Conservation (phyloP, 345 rosid species). For the Gossypioides kirkii region DNA sequence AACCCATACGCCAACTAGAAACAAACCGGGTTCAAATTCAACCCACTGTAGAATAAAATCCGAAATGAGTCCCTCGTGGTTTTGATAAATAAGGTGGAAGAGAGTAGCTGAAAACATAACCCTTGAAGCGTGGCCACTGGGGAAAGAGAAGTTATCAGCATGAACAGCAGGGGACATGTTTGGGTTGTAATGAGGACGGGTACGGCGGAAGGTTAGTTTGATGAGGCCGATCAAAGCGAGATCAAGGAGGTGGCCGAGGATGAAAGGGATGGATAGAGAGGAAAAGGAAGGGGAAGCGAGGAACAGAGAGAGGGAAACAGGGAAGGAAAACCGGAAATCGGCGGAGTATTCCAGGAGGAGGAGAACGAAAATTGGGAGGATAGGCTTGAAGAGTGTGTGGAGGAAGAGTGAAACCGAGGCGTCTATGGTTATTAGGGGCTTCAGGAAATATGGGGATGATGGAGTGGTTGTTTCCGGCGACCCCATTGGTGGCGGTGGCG, state of each 20-base stretch:
- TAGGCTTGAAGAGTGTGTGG: slow-evolving; percentile 43
- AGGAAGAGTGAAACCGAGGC: slow-evolving; percentile 43
- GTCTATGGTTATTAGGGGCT: slow-evolving; percentile 40
- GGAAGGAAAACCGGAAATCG: slow-evolving; percentile 82
- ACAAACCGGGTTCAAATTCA: slow-evolving; percentile 17
- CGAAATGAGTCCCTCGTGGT: slow-evolving; percentile 12
- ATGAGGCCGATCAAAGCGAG: slow-evolving; percentile 61
- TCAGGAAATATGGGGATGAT: slow-evolving; percentile 18
- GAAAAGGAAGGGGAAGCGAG: slow-evolving; percentile 46
- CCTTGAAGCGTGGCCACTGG: slow-evolving; percentile 91
- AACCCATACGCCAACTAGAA: slow-evolving; percentile 34
- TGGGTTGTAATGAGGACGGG: slow-evolving; percentile 80
- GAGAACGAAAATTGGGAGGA: slow-evolving; percentile 45
- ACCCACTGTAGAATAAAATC: slow-evolving; percentile 1
- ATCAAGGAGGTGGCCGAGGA: slow-evolving; percentile 80
- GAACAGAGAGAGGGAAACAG: slow-evolving; percentile 54
- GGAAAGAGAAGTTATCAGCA: slow-evolving; percentile 78
- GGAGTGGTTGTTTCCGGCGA: not conserved
- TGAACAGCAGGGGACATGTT: slow-evolving; percentile 67
- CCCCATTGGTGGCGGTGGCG: slow-evolving; percentile 1
- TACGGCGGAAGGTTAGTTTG: slow-evolving; percentile 72
- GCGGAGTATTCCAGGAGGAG: slow-evolving; percentile 70
- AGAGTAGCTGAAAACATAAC: slow-evolving; percentile 64
- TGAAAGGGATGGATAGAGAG: slow-evolving; percentile 47
- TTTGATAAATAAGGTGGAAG: slow-evolving; percentile 34